phyloP scores from a whole-genome alignment of 805 yeast genomes.

The Candida multigemmis region DNA sequence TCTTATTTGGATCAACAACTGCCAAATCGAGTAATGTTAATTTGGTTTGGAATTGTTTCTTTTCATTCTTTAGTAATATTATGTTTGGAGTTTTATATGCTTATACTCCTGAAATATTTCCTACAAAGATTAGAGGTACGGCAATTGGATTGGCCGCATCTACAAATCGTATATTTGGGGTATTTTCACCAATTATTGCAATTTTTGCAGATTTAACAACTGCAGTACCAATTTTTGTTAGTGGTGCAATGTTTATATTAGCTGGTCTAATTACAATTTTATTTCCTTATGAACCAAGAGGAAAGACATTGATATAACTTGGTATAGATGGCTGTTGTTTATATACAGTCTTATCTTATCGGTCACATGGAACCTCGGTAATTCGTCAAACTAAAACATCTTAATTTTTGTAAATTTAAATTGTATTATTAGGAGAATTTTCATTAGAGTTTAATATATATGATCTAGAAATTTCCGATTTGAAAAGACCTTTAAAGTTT shows the following conservation, averaged over 20 bases:
- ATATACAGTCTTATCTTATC: too few species aligned
- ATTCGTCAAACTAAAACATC: too few species aligned
- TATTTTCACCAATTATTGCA: conserved; percentile 49
- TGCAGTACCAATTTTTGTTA: conserved; percentile 52
- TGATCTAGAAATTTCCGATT: too few species aligned
- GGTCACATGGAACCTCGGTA: too few species aligned
- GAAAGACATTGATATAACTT: conserved; percentile 7
- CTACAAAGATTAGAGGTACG: conserved; percentile 40
- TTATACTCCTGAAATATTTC: conserved; percentile 58
- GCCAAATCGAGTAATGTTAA: conserved; percentile 41
- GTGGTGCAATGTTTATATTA: conserved; percentile 45
- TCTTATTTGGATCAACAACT: conserved; percentile 55
- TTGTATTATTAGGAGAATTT: too few species aligned
- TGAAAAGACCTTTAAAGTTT: too few species aligned
- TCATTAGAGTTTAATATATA: too few species aligned
- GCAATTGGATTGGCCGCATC: conserved; percentile 56
- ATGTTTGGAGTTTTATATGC: conserved; percentile 55
- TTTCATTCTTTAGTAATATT: conserved; percentile 40
- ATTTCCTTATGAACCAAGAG: conserved; percentile 19
- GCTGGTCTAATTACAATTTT: conserved; percentile 26
- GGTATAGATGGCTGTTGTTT: too few species aligned
- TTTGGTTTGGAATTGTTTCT: conserved; percentile 40
- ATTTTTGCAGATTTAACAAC: conserved; percentile 47
- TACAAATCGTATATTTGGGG: conserved; percentile 42
- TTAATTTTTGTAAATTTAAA: too few species aligned